Evolutionary conservation across 345 rosid genomes (phyloP), one percentile per base, ranked within the genome.

Genomic region (Bruguiera parviflora): DNA sequence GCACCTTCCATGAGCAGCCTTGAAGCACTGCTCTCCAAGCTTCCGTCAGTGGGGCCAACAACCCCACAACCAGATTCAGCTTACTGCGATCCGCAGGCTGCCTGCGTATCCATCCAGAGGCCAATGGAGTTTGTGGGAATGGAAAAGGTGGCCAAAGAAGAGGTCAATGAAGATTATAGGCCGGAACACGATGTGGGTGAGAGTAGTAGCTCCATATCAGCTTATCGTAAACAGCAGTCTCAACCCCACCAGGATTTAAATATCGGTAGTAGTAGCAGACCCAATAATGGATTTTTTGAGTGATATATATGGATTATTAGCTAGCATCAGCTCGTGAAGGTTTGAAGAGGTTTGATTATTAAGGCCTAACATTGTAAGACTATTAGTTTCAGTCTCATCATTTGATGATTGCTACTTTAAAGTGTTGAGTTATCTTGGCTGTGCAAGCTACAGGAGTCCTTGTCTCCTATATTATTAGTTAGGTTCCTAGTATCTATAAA

Each of bases 1-100:
- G 85, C 89, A 0, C 97, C 99, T 29, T 89, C 98, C 27, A 94
- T 94, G 99, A 88, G 90, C 78, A 94, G 99, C 84, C 95, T 94
- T 8, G 97, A 91, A 76, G 97, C 96, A 24, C 88, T 94, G 61
- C 97, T 94, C 65, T 94, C 96, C 2, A 91, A 94, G 85, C 93
- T 94, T 56, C 99, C 99, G 1, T 91, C 98, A 1, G 98, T 94
- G 3, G 86, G 81, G 47, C 96, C 93, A 0, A 87, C 90, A 6
- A 24, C 56, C 10, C 3, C 67, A 15, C 37, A 9, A 33, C 21
- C 73, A 20, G 35, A 28, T 9, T 35, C 71, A 1, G 77, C 66
- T 21, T 63, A 80, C 69, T 68, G 79, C 20, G n/a, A 58, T 19
- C 33, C 39, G 6, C 18, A 24, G 28, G 19, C 29, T 82, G 28